These are phyloP conservation scores for Mycena floridula DNA, from an alignment of 768 basidiomycete species.

Conservation along the genomic window DNA sequence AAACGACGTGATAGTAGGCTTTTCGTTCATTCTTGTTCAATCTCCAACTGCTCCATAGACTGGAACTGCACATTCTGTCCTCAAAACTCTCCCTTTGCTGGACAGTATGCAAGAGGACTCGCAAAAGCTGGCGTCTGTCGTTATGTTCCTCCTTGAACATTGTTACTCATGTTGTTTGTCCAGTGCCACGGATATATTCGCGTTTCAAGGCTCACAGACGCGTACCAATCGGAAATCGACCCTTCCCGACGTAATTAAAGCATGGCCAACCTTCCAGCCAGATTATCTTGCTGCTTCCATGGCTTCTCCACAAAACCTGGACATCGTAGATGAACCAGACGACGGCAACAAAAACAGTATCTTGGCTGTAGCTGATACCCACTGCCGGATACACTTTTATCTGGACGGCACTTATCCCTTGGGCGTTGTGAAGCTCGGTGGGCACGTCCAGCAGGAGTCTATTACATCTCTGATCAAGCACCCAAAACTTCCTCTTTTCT, in stretches of 20 bases:
- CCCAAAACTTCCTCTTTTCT: conserved; percentile 38
- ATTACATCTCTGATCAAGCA: conserved; percentile 42
- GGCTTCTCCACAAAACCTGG: conserved; percentile 29
- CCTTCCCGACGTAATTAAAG: conserved; percentile 52
- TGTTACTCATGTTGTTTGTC: conserved; percentile 11
- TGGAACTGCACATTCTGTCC: conserved; percentile 69
- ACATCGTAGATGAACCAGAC: conserved; percentile 36
- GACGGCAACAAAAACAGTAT: conserved; percentile 59
- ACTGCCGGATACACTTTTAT: conserved; percentile 56
- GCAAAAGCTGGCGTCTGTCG: conserved; percentile 56
- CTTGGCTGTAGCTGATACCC: conserved; percentile 51
- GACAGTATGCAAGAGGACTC: conserved; percentile 66
- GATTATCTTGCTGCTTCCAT: conserved; percentile 59
- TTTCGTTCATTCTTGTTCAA: conserved; percentile 4
- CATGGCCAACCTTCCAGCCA: conserved; percentile 63
- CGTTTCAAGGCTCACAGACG: conserved; percentile 67
- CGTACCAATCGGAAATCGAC: conserved; percentile 34
- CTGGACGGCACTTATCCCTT: conserved; percentile 75
- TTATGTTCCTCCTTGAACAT: conserved; percentile 5
- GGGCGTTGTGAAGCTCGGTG: conserved; percentile 42
- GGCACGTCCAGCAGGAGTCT: conserved; percentile 11
- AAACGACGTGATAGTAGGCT: conserved; percentile 52
- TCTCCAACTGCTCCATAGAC: conserved; percentile 42
- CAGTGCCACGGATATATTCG: conserved; percentile 77
- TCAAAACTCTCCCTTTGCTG: conserved; percentile 64